These are phyloP conservation scores for Botrytis hyacinthi DNA, from an alignment of 2,329 filamentous ascomycete genomes.

Conservation along the genomic window DNA sequence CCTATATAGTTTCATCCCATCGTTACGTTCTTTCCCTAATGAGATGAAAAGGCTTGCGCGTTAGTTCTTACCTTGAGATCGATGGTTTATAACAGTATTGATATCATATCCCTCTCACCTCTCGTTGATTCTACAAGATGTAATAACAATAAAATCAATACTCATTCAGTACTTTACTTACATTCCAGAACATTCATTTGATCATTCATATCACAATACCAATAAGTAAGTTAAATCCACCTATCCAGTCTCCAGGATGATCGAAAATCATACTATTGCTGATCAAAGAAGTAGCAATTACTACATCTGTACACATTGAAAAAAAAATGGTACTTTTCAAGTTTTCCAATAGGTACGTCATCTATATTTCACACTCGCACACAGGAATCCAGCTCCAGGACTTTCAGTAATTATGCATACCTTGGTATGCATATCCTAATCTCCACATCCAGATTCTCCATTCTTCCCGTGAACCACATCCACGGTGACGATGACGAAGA, in stretches of 20 bases:
- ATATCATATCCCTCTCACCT: not conserved
- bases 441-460: not conserved
- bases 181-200: not conserved
- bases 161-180: not conserved
- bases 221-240: not conserved
- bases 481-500: not conserved
- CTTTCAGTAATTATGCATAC: rapidly evolving
- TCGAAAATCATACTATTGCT: not conserved
- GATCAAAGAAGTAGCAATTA: not conserved
- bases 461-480: not conserved
- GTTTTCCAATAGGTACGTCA: not conserved
- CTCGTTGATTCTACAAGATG: not conserved
- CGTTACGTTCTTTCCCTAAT: not conserved
- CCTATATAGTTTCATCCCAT: not conserved
- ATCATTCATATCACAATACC: not conserved
- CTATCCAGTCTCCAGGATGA: not conserved
- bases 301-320: not conserved
- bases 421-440: not conserved
- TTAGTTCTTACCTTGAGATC: not conserved
- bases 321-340: not conserved
- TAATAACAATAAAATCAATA: too few species aligned
- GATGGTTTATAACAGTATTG: not conserved
- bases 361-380: too few species aligned
- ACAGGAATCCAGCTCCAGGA: rapidly evolving
- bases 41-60: not conserved